Conservation (phyloP, 2,329 filamentous ascomycete genomes). For the Myriosclerotinia duriaeana region DNA sequence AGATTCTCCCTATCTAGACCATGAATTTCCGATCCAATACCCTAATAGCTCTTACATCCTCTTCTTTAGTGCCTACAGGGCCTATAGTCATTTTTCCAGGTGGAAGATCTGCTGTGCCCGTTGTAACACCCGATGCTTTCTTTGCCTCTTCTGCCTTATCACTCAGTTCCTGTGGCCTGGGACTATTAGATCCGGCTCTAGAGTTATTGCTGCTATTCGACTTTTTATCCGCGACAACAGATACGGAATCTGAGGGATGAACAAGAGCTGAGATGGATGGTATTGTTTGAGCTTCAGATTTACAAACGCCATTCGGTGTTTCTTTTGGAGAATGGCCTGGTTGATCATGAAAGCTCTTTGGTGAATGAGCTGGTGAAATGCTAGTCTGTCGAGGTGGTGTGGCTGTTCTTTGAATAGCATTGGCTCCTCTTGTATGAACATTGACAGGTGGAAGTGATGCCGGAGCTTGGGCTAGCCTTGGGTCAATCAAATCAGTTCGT, state of each 20-base stretch:
- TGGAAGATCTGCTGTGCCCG: constrained; percentile 47
- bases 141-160: constrained; percentile 40
- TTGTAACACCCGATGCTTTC: not conserved
- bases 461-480: constrained; percentile 15
- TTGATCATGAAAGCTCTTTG: constrained; percentile 24
- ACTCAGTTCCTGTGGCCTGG: constrained; percentile 30
- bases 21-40: constrained; percentile 63
- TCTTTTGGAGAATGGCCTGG: constrained; percentile 26
- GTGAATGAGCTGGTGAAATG: constrained; percentile 14
- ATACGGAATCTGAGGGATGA: constrained; percentile 37
- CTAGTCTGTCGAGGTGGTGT: constrained; percentile 32
- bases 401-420: constrained; percentile 26
- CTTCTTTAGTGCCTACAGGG: constrained; percentile 51
- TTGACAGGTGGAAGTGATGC: constrained; percentile 31
- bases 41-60: constrained; percentile 64
- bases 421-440: constrained; percentile 28
- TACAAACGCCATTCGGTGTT: constrained; percentile 24
- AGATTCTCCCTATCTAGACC: not conserved
- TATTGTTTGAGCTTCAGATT: constrained; percentile 37
- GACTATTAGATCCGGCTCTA: constrained; percentile 36
- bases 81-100: constrained; percentile 52
- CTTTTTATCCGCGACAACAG: constrained; percentile 37
- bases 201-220: constrained; percentile 38
- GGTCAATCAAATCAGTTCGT: constrained; percentile 36
- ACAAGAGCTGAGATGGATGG: constrained; percentile 40